Conservation (phyloP, 2,329 filamentous ascomycete species). For the Exophiala aquamarina region DNA sequence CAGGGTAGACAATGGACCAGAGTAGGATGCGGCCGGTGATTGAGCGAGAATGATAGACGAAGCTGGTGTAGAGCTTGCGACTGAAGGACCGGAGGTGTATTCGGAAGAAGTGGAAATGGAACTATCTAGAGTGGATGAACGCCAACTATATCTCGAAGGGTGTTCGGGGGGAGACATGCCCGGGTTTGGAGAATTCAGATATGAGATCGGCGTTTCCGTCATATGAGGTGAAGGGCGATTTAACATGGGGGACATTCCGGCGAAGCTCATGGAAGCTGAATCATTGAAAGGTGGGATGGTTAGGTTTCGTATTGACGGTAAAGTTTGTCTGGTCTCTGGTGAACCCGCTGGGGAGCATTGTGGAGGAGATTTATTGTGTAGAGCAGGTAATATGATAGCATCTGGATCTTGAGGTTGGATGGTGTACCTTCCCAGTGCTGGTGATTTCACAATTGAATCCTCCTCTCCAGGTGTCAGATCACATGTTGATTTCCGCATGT, state of each 20-base stretch:
- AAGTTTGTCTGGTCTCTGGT: conserved; percentile 36
- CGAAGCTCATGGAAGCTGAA: conserved; percentile 27
- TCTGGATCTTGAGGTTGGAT: conserved; percentile 35
- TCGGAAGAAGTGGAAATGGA: conserved; percentile 23
- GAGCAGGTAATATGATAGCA: conserved; percentile 37
- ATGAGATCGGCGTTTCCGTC: conserved; percentile 33
- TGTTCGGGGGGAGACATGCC: conserved; percentile 39
- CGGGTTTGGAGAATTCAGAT: conserved; percentile 36
- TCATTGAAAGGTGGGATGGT: conserved; percentile 38
- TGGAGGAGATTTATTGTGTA: conserved; percentile 38
- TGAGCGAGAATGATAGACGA: conserved; percentile 14
- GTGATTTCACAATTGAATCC: conserved; percentile 31
- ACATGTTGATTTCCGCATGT: conserved; percentile 5
- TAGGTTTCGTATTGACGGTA: conserved; percentile 41
- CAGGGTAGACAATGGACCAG: conserved; percentile 1
- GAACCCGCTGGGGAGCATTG: conserved; percentile 34
- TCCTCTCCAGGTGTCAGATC: conserved; percentile 13
- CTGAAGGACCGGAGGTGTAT: conserved; percentile 15
- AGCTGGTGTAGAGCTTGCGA: conserved; percentile 17
- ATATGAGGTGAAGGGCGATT: conserved; percentile 34
- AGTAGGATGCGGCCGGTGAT: conserved; percentile 17
- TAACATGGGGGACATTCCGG: conserved; percentile 27
- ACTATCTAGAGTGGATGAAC: conserved; percentile 19
- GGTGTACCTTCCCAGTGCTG: conserved; percentile 33
- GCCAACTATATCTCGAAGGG: conserved; percentile 31